Evolutionary conservation across 2,329 filamentous ascomycete species (phyloP), one percentile per base, ranked within the genome.

Genomic region (Rutstroemia sp.): DNA sequence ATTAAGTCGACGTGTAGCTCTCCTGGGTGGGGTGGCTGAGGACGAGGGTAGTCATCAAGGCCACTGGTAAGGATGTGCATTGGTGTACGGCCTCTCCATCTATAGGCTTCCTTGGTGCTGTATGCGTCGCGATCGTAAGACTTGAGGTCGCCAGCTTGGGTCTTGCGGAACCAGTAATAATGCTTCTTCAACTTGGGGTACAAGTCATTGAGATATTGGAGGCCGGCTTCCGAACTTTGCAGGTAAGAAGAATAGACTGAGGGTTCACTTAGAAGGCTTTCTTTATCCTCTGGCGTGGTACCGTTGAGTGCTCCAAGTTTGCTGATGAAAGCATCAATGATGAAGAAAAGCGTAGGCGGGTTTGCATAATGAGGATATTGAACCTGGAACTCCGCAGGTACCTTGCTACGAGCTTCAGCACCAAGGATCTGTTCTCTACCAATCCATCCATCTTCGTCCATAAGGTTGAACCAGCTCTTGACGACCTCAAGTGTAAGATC

Each of bases 281-380:
- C 78, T 54, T 71, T 75, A n/a, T 73, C 66, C 1, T 67, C 66
- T 1, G 71, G 66, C 25, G 72, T 65, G 52, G 72, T 79, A 19
- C 77, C 79, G 56, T 82, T 82, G 42, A 72, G 69, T 53, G 64
- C 73, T 57, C 84, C 80, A 38, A 95, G 79, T 69, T 88, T 92
- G 69, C 90, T 86, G 67, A 95, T 82, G 67, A 96, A 91, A 9
- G 80, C 80, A 62, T 95, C 90, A 16, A 99, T 78, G 59, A 94
- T 85, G 68, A 97, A 84, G 74, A 96, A 96, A 1, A 97, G 79
- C 0, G 94, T 97, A 0, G 94, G 94, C 0, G 94, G 94, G 71
- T 99, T 99, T 52, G 94, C 94, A 67, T 96, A 96, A 71, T 97
- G 92, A 23, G 94, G 92, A 69, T 97, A 97, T 69, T 97, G 94